Evolutionary conservation across 768 basidiomycete genomes (phyloP), one percentile per base, ranked within the genome.

Genomic region (Tulasnella sp.): DNA sequence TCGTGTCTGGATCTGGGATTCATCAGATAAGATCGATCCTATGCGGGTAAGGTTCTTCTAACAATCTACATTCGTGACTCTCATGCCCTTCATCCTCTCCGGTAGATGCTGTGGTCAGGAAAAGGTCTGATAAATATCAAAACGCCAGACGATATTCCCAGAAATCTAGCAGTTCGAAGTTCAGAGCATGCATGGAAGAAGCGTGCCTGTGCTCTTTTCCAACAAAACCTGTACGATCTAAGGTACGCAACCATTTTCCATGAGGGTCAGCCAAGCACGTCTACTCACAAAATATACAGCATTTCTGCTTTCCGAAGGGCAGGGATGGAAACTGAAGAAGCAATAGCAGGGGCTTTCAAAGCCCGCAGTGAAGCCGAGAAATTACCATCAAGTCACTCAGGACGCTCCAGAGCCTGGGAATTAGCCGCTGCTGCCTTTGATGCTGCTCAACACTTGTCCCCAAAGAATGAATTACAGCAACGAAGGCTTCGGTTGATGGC

Each of bases 1-100:
- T 16, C 53, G 43, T 29, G 27, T 39, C 22, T 56, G 55, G 55
- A 28, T 56, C n/a, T 56, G 55, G 55, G 55, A 56, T 13, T 28
- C n/a, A 5, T 27, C 37, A 8, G 42, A 37, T 4, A 16, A 9
- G n/a, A 43, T 28, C n/a, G 6, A 9, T 25, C 51, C 27, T 16
- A 56, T 55, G 55, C 27, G 45, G 50, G 50, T 52, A n/a, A 40
- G 32, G 15, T 22, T 10, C 7, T 1, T 4, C 27, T n/a, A 16
- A 32, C 8, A 12, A 25, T 41, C 15, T 25, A 22, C 24, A 42
- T 49, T 20, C 15, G 9, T 1, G 15, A 4, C 37, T 49, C 10
- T 28, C 37, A 12, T 32, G 41, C 16, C 16, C 3, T 28, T 49
- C 4, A 1, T 9, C 20, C 32, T 45, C 45, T 42, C 15, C 16